These are phyloP conservation scores for Boletus subparvulus DNA, from an alignment of 768 basidiomycete species.

Conservation along the genomic window DNA sequence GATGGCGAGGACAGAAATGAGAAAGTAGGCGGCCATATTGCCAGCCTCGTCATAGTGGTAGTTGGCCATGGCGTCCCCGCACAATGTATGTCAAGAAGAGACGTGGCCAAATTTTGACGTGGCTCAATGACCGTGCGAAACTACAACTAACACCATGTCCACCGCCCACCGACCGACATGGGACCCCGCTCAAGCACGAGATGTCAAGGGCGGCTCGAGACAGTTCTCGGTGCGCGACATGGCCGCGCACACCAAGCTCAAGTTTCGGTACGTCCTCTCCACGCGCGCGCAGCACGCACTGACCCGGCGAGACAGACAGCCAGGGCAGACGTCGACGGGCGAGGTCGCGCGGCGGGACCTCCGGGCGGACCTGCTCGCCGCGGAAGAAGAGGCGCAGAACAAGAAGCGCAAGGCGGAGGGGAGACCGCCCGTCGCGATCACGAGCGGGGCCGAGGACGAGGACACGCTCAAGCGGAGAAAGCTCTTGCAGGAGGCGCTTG, in stretches of 20 bases:
- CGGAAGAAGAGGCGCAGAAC: conserved; percentile 84
- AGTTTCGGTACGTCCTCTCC: conserved; percentile 73
- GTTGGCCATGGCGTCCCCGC: no score
- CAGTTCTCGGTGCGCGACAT: conserved; percentile 93
- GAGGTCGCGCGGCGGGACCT: conserved; percentile 83
- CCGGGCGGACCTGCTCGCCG: conserved; percentile 75
- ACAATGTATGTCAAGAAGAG: no score
- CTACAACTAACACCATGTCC: conserved; percentile 52
- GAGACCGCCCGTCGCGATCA: conserved; percentile 38
- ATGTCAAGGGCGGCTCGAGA: conserved; percentile 88
- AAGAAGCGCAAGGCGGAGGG: conserved; percentile 94
- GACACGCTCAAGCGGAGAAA: conserved; percentile 80
- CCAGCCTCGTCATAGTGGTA: conserved; percentile 87
- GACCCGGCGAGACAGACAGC: conserved; percentile 51
- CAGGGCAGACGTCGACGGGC: conserved; percentile 78
- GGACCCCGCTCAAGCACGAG: conserved; percentile 93
- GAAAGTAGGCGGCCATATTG: conserved; percentile 86
- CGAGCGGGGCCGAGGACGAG: conserved; percentile 54
- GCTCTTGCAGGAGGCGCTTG: conserved; percentile 80
- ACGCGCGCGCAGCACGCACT: background rate
- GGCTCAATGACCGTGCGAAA: conserved; percentile 16
- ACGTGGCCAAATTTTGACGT: no score
- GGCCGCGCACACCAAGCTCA: conserved; percentile 95
- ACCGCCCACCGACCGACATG: conserved; percentile 95
- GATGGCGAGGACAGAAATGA: conserved; percentile 85